Evolutionary conservation across 371 early-diverging fungal species (phyloP), one percentile per base, ranked within the genome.

Genomic region (Apophysomyces ossiformis): DNA sequence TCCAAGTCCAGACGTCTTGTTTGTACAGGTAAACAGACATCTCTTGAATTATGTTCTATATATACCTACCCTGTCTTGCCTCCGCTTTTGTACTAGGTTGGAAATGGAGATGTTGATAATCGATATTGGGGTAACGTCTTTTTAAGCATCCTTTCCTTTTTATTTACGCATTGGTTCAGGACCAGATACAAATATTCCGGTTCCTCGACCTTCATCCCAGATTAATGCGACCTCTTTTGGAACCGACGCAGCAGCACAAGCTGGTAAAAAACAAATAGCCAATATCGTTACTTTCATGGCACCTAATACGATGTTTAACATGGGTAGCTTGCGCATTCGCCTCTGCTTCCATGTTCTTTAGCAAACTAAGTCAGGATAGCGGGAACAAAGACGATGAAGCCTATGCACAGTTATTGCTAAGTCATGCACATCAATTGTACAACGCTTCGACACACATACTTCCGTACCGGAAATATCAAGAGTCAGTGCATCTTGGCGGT

Each of bases 171-270:
- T 54, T 47, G 15, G 8, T 35, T 7, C 12, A 72, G 73, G 73
- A 1, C 67, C 70, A 16, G 73, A 72, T 50, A 59, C 61, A 9
- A 59, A 58, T 13, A 79, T 86, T 43, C 84, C 76, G 18, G 6
- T 41, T 35, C 85, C 84, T 36, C 75, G 85, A 7, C 74, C 81
- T 4, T 67, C 83, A 35, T 78, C 66, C 61, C 66, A 72, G 56
- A 75, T 86, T 36, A 78, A 71, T 64, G 75, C 56, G 37, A 69
- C 65, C 13, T 8, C 60, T 4, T 86, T 85, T 57, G 86, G 86
- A 38, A 83, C 86, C 0, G 86, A 86, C 62, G 81, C 70, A 38
- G 77, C 77, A 36, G 74, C 83, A 2, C 76, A 79, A 73, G 76
- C 83, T 7, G 64, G 72, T 71, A 66, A 37, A 37, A 26, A 26